Base-by-base conservation (phyloP, 371 early-diverging fungal genomes). In the Rhizopus sp. region DNA sequence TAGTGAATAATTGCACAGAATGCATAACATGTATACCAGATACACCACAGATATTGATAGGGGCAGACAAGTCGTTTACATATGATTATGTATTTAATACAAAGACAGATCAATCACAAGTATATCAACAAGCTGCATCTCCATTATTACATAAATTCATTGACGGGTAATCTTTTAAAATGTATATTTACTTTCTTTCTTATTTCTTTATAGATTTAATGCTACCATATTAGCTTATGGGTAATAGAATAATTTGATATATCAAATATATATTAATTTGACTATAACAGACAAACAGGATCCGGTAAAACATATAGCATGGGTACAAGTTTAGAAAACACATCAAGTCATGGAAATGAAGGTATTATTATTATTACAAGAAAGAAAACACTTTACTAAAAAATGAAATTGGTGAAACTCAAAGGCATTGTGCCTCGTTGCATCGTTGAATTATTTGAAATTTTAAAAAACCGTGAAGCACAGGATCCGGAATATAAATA, bases 221-320 rank as follows among this genome's bases (percentile, higher is more conserved):
- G 94, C 86, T 53, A 96, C 92, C 12, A 89, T 92, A 48, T 83
- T 98, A 33, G 98, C 98, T 23, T 99, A 99, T 73, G 99, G 90
- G 68, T 91, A 94, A 74, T 42, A 52, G 50, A 46, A 51, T 15
- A 32, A 50, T 51, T 46, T 30, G 50, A 15, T 2, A 17, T 93
- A 93, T 12, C 93, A 94, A 92, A 30, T n/a, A 53, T 16, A 8
- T 44, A 12, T 34, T 51, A 45, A 49, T 42, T n/a, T 49, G 42
- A 33, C 8, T n/a, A 38, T 57, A 4, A 50, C 53, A 74, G 90
- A 29, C 93, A 97, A 79, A 93, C 93, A 13, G 92, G 93, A 9
- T 91, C 92, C 13, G 98, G 98, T 46, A 99, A 99, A 81, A 99
- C 99, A 5, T 95, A 91, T 66, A 99, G 98, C 29, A 99, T 99